Evolutionary conservation across 2,329 filamentous ascomycete genomes (phyloP).

Genomic region (Penicillium paneum): DNA sequence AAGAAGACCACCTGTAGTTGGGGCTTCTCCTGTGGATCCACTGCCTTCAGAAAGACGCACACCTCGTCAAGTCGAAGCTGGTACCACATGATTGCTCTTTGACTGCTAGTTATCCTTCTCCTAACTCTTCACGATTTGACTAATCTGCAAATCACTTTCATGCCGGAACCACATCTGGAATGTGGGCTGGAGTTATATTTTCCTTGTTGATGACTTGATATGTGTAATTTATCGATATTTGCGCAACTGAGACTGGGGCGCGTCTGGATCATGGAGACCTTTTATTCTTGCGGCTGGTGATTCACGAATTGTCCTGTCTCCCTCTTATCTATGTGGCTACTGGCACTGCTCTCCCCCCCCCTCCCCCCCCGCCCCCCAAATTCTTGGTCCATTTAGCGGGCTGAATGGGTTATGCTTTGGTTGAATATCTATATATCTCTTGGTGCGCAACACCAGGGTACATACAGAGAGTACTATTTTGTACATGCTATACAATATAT

Average conservation of each 20-base stretch:
- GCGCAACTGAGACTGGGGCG: not conserved
- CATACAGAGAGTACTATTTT: not conserved
- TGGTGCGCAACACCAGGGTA: not conserved
- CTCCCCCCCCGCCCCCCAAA: no score
- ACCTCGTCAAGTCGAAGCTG: slow-evolving; percentile 23
- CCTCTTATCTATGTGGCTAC: not conserved
- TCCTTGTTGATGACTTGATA: slow-evolving; percentile 19
- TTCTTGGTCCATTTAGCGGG: not conserved
- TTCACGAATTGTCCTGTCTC: not conserved
- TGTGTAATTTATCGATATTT: slow-evolving; percentile 21
- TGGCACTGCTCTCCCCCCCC: not conserved
- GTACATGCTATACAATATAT: not conserved
- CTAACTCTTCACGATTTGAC: not conserved
- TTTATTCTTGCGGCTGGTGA: not conserved
- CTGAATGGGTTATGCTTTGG: not conserved
- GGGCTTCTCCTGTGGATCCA: not conserved
- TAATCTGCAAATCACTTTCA: slow-evolving; percentile 2
- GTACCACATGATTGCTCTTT: slow-evolving; percentile 5
- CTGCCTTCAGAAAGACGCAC: slow-evolving; percentile 14
- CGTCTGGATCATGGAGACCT: not conserved
- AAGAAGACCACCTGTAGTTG: not conserved
- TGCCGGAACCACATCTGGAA: slow-evolving; percentile 25
- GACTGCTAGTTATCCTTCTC: not conserved
- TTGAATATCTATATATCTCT: not conserved
- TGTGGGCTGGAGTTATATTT: slow-evolving; percentile 15